Evolutionary conservation across 2,329 filamentous ascomycete genomes (phyloP).

Genomic region (Cadophora malorum): DNA sequence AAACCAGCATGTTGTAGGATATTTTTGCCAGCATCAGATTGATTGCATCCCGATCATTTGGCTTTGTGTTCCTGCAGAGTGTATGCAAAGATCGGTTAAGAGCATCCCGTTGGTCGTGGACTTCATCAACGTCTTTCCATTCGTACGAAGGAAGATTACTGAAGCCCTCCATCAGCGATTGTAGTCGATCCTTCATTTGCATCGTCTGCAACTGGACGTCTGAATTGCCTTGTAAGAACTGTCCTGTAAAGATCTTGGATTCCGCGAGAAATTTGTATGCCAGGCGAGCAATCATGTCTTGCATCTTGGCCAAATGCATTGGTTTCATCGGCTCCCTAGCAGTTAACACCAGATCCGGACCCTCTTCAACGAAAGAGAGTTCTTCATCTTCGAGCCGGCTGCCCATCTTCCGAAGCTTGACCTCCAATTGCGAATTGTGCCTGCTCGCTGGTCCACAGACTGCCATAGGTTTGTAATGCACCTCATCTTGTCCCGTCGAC

Average conservation of each 20-base stretch:
- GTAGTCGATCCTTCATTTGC: slow-evolving; percentile 32
- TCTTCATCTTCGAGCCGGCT: not conserved
- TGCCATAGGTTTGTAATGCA: not conserved
- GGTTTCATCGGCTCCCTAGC: slow-evolving; percentile 34
- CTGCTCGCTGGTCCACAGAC: not conserved
- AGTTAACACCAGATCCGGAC: slow-evolving; percentile 24
- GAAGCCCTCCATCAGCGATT: slow-evolving; percentile 29
- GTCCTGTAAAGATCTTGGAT: slow-evolving; percentile 26
- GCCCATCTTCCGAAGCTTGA: not conserved
- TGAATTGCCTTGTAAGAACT: not conserved
- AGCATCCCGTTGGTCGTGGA: slow-evolving; percentile 31
- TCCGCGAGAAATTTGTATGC: slow-evolving; percentile 35
- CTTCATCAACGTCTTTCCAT: slow-evolving; percentile 24
- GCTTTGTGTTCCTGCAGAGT: slow-evolving; percentile 31
- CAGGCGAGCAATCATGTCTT: slow-evolving; percentile 36
- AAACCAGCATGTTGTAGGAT: slow-evolving; percentile 70
- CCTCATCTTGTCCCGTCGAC: not conserved
- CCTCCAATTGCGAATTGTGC: not conserved
- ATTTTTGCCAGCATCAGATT: slow-evolving; percentile 48
- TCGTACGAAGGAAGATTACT: slow-evolving; percentile 36
- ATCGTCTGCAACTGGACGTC: slow-evolving; percentile 25
- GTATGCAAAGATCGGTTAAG: slow-evolving; percentile 37
- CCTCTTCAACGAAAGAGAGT: slow-evolving; percentile 25
- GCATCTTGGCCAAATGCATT: slow-evolving; percentile 37
- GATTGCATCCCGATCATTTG: slow-evolving; percentile 30